A percentile compares a stretch with the other conserved stretches of the same genome.
Conservation (phyloP, 2,329 filamentous ascomycete species). For the Apiospora pterosperma region DNA sequence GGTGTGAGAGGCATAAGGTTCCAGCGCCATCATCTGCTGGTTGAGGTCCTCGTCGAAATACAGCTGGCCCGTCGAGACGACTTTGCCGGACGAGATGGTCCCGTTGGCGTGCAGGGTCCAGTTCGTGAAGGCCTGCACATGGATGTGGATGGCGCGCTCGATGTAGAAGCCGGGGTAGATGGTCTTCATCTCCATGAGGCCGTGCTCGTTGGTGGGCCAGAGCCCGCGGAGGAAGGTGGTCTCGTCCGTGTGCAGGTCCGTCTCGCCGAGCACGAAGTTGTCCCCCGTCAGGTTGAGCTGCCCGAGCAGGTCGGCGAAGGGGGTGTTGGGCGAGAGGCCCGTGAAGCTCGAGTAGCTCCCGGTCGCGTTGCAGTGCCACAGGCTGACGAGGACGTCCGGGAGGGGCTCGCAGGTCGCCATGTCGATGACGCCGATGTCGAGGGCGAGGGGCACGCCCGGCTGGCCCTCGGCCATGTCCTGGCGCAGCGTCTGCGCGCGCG, state of each 20-base stretch:
- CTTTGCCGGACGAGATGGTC: conserved; percentile 16
- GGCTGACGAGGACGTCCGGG: conserved; percentile 4
- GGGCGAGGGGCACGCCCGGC: conserved; percentile 8
- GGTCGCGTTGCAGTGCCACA: conserved; percentile 10
- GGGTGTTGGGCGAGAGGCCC: neutral
- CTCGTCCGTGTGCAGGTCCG: neutral
- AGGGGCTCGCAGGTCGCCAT: conserved; percentile 11
- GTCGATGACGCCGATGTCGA: conserved; percentile 8
- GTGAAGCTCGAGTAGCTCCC: neutral
- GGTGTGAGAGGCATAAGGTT: neutral
- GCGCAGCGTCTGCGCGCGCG: too few species aligned
- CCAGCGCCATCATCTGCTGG: neutral
- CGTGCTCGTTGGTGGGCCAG: neutral
- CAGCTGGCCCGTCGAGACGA: conserved; percentile 29
- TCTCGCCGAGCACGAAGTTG: neutral
- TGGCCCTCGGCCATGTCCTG: conserved; percentile 8
- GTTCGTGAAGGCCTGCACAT: conserved; percentile 18
- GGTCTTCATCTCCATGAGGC: conserved; percentile 1
- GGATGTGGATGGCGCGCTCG: conserved; percentile 20
- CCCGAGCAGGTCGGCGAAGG: neutral
- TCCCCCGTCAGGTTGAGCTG: neutral
- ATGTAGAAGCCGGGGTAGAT: conserved; percentile 22
- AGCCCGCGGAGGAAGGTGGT: neutral
- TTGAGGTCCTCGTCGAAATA: conserved; percentile 26
- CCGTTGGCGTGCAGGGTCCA: conserved; percentile 15